Evolutionary conservation across 129 eudicot species (phyloP).

Genomic region (Helichrysum umbraculigerum): DNA sequence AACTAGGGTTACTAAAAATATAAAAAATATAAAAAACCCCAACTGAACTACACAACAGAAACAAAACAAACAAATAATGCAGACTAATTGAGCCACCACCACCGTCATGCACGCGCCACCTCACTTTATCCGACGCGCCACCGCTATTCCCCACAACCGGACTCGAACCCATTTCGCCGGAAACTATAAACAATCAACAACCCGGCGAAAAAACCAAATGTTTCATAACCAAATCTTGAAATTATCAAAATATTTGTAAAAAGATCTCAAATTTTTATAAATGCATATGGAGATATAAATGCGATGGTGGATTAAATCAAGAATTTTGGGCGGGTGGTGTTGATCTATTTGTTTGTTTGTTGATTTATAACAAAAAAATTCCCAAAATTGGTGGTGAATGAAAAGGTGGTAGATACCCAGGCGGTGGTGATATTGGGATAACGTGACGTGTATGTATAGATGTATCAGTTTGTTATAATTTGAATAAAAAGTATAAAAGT

Average conservation of each 20-base stretch:
- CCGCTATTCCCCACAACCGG: conserved; percentile 29
- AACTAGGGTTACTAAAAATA: conserved; percentile 31
- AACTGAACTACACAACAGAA: conserved; percentile 34
- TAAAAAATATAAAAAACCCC: conserved; percentile 35
- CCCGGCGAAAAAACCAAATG: neutral
- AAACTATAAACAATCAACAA: conserved; percentile 1
- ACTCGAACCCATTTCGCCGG: conserved; percentile 37
- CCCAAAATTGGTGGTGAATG: conserved; percentile 32
- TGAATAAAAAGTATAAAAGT: too few species aligned
- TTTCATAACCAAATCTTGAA: conserved; percentile 3
- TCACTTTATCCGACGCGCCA: conserved; percentile 29
- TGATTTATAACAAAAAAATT: neutral
- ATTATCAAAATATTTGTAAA: too few species aligned
- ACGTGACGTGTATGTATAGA: conserved; percentile 28
- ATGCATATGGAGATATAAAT: too few species aligned
- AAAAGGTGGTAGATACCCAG: conserved; percentile 38
- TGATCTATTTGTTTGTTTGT: neutral
- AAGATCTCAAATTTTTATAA: too few species aligned
- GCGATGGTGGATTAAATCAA: neutral
- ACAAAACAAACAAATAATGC: conserved; percentile 33
- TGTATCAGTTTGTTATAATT: too few species aligned
- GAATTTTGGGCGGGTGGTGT: conserved; percentile 27
- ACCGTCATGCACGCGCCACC: conserved; percentile 39
- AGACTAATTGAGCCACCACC: conserved; percentile 21
- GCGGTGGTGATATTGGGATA: conserved; percentile 31